phyloP scores from a whole-genome alignment of 441 rosid genomes.

The Bocquillonia castaneifolia region DNA sequence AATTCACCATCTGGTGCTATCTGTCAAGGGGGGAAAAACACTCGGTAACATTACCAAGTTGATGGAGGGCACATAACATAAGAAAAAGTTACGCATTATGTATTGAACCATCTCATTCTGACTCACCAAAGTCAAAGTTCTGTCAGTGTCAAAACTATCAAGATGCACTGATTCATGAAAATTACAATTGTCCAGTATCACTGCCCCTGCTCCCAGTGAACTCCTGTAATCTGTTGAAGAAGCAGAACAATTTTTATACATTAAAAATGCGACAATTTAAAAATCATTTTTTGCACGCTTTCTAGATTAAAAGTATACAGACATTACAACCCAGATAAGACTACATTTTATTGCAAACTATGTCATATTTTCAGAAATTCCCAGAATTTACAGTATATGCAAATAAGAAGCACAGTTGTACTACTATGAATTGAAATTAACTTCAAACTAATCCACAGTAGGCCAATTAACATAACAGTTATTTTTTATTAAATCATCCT shows the following conservation, averaged over 20 bases:
- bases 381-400: no score
- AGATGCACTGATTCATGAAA: slow-evolving; percentile 88
- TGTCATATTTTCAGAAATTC: background rate
- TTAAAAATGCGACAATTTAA: background rate
- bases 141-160: slow-evolving; percentile 73
- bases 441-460: no score
- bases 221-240: slow-evolving; percentile 59
- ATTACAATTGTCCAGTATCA: slow-evolving; percentile 77
- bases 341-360: background rate
- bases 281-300: background rate
- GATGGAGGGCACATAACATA: slow-evolving; percentile 6
- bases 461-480: no score
- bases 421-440: no score
- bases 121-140: slow-evolving; percentile 76
- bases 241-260: background rate
- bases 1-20: slow-evolving; percentile 92
- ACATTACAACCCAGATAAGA: background rate
- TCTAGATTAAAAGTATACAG: background rate
- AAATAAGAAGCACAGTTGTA: no score
- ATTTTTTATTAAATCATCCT: no score
- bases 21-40: slow-evolving; percentile 32
- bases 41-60: background rate
- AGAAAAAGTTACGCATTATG: slow-evolving; percentile 1
- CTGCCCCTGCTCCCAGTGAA: slow-evolving; percentile 64
- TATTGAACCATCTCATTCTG: background rate